Evolutionary conservation across 2,329 filamentous ascomycete genomes (phyloP).

Genomic region (Penicillium sp.): DNA sequence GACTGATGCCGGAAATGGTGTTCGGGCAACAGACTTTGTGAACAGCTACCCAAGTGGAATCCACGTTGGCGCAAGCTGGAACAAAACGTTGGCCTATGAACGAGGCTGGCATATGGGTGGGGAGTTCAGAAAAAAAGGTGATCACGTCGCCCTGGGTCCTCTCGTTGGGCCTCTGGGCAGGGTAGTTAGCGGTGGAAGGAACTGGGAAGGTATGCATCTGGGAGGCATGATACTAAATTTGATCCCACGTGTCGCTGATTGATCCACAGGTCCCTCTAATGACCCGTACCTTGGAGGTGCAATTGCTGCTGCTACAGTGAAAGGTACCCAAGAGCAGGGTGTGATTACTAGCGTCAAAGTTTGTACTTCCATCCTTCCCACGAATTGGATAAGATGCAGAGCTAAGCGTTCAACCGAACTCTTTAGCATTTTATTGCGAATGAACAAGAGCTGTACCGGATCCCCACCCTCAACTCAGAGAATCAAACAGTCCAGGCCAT

Average conservation of each 20-base stretch:
- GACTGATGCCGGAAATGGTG: conserved; percentile 38
- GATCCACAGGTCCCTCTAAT: conserved; percentile 17
- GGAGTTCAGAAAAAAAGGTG: conserved; percentile 52
- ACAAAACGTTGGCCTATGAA: conserved; percentile 48
- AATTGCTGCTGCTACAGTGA: conserved; percentile 34
- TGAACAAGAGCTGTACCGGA: conserved; percentile 49
- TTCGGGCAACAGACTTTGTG: conserved; percentile 39
- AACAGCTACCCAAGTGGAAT: conserved; percentile 39
- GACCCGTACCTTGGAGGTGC: conserved; percentile 40
- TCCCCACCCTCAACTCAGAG: conserved; percentile 24
- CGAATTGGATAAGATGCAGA: neutral
- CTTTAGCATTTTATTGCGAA: conserved; percentile 55
- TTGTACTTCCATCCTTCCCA: conserved; percentile 7
- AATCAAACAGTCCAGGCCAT: conserved; percentile 39
- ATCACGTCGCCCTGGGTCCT: conserved; percentile 31
- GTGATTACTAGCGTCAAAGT: conserved; percentile 32
- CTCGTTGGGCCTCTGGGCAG: conserved; percentile 40
- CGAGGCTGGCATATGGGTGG: conserved; percentile 51
- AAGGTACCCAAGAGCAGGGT: conserved; percentile 38
- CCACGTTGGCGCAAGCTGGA: conserved; percentile 45
- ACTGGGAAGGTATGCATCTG: conserved; percentile 39
- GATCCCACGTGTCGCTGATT: too few species aligned
- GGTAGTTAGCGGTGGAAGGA: conserved; percentile 37
- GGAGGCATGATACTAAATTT: too few species aligned
- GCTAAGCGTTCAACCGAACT: too few species aligned